Percentiles rank a stretch among this genome's conserved stretches.
These are phyloP conservation scores for Podospora sp. DNA, from an alignment of 495 filamentous ascomycete genomes.

Conservation along the genomic window DNA sequence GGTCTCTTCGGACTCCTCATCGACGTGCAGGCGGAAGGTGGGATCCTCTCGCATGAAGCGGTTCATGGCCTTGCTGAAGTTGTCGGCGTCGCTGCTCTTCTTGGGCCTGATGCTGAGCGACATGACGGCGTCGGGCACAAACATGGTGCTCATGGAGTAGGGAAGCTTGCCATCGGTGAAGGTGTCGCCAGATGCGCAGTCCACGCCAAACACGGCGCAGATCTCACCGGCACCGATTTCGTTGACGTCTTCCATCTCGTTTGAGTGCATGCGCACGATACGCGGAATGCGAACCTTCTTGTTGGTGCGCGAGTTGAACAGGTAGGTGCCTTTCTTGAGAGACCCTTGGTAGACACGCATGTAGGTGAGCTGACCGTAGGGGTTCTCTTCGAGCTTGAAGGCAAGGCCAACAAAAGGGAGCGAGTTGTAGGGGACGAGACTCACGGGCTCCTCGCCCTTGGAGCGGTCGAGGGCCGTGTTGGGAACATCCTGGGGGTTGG, in stretches of 20 bases:
- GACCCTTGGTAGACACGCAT: constrained; percentile 97
- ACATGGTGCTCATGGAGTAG: constrained; percentile 98
- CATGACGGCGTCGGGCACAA: constrained; percentile 97
- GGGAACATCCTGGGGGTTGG: constrained; percentile 87
- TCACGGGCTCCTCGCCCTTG: constrained; percentile 75
- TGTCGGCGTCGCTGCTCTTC: constrained; percentile 84
- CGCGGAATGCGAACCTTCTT: constrained; percentile 97
- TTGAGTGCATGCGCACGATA: constrained; percentile 99
- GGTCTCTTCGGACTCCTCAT: constrained; percentile 87
- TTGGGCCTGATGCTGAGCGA: constrained; percentile 97
- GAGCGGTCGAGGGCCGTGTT: constrained; percentile 86
- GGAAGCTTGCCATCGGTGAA: constrained; percentile 95
- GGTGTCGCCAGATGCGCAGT: constrained; percentile 96
- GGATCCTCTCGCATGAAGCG: constrained; percentile 99
- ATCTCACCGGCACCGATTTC: constrained; percentile 97
- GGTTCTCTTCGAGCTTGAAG: constrained; percentile 99
- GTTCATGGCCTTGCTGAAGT: constrained; percentile 98
- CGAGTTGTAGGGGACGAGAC: constrained; percentile 88
- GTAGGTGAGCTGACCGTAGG: constrained; percentile 97
- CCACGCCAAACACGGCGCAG: constrained; percentile 96
- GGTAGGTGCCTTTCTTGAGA: constrained; percentile 81
- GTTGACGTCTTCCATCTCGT: constrained; percentile 95
- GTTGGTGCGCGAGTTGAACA: constrained; percentile 90
- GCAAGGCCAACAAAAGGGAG: constrained; percentile 93
- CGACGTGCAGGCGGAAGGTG: constrained; percentile 93